Percentiles rank a stretch among this genome's conserved stretches.
These are phyloP conservation scores for Canavalia gladiata DNA, from an alignment of 306 rosid species.

Conservation along the genomic window DNA sequence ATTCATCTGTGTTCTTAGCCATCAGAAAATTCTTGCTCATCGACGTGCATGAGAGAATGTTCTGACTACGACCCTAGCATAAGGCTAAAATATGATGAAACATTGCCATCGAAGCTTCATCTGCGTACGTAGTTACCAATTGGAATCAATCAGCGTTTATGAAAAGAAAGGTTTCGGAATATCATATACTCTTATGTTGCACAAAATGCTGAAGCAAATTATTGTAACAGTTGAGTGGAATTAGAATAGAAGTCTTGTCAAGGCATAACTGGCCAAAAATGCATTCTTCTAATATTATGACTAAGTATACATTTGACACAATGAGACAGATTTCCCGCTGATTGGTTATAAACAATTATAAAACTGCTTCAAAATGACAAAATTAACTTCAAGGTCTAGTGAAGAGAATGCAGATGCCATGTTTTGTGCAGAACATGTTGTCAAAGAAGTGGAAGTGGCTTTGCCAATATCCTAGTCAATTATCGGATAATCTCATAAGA, in stretches of 20 bases:
- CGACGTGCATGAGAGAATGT: slow-evolving; percentile 14
- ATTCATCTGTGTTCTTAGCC: neutral
- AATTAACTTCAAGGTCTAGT: neutral
- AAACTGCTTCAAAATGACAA: slow-evolving; percentile 8
- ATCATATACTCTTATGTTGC: neutral
- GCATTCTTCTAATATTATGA: neutral
- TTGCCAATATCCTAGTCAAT: neutral
- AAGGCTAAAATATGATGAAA: neutral
- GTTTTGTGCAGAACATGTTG: neutral
- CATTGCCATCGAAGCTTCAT: slow-evolving; percentile 18
- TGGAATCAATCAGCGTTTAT: slow-evolving; percentile 14
- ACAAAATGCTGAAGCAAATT: slow-evolving; percentile 23
- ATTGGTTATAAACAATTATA: neutral
- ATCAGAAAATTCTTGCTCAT: neutral
- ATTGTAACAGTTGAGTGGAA: neutral
- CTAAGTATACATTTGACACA: slow-evolving; percentile 4
- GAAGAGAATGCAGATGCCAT: neutral
- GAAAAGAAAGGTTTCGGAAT: neutral
- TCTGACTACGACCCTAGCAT: slow-evolving; percentile 27
- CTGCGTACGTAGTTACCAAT: neutral
- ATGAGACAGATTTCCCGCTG: slow-evolving; percentile 22
- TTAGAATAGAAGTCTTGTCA: slow-evolving; percentile 10
- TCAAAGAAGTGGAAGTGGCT: neutral
- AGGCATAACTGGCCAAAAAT: neutral
- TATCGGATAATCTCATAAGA: neutral